phyloP scores from a whole-genome alignment of 2,329 filamentous ascomycete species.

The Dactylonectria estremocensis region DNA sequence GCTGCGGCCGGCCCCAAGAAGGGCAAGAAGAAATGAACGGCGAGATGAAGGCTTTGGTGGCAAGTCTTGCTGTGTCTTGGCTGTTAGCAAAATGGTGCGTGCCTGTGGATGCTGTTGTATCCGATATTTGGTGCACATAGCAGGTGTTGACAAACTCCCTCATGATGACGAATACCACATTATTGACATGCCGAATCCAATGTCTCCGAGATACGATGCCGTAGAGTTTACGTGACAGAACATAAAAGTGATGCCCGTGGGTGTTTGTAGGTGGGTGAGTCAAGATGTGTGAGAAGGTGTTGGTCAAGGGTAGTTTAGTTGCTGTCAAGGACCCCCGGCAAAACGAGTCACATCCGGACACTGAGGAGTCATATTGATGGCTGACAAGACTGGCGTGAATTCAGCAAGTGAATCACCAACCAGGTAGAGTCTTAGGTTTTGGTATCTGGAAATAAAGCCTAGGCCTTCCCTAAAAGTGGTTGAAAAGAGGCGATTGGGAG shows the following conservation, averaged over 20 bases:
- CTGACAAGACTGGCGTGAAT: neutral
- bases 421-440: too few relatives aligned
- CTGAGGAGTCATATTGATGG: neutral
- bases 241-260: neutral
- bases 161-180: slow-evolving; percentile 17
- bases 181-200: neutral
- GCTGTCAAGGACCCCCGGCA: neutral
- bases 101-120: slow-evolving; percentile 3
- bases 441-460: too few relatives aligned
- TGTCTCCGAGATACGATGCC: neutral
- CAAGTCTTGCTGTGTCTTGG: slow-evolving; percentile 15
- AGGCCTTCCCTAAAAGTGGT: too few relatives aligned
- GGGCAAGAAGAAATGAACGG: slow-evolving; percentile 62
- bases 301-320: neutral
- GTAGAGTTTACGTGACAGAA: neutral
- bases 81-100: slow-evolving; percentile 18
- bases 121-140: slow-evolving; percentile 12
- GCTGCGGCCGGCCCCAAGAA: slow-evolving; percentile 65
- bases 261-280: neutral
- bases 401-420: too few relatives aligned
- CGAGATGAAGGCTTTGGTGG: neutral
- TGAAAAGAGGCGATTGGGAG: too few relatives aligned
- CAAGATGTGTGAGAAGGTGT: neutral
- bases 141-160: slow-evolving; percentile 7
- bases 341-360: neutral